Percentiles rank a stretch among this genome's conserved stretches.
Evolutionary conservation across 2,329 filamentous ascomycete species (phyloP).

Genomic region (Eutypella sp.): DNA sequence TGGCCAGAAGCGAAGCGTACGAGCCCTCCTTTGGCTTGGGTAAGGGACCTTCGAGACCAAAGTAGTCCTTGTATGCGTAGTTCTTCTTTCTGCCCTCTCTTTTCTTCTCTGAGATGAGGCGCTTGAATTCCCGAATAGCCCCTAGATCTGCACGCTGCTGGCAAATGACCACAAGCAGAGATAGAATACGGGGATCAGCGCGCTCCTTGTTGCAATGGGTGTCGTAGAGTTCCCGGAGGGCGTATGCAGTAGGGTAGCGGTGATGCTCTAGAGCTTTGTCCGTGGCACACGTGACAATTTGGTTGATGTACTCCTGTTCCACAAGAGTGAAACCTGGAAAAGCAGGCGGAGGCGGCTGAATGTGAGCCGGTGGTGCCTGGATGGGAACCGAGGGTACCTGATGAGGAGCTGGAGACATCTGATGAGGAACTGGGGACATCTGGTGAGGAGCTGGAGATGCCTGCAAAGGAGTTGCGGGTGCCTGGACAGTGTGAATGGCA

Average conservation of each 20-base stretch:
- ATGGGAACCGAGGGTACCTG: too few species aligned
- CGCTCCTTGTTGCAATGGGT: too few species aligned
- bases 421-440: too few species aligned
- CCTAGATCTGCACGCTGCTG: constrained; percentile 50
- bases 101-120: constrained; percentile 50
- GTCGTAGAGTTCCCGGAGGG: constrained; percentile 57
- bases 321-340: constrained; percentile 18
- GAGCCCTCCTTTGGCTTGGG: constrained; percentile 42
- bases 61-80: constrained; percentile 50
- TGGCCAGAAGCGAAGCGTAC: constrained; percentile 41
- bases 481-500: too few species aligned
- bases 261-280: constrained; percentile 51
- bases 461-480: too few species aligned
- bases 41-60: constrained; percentile 26
- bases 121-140: constrained; percentile 46
- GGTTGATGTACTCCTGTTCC: constrained; percentile 43
- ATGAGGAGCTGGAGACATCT: too few species aligned
- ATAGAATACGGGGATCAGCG: constrained; percentile 45
- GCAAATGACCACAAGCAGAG: constrained; percentile 54
- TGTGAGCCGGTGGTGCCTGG: constrained; percentile 10
- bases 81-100: constrained; percentile 50
- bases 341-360: constrained; percentile 6
- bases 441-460: too few species aligned
- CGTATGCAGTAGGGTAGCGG: constrained; percentile 59
- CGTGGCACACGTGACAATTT: constrained; percentile 53